Evolutionary conservation across 2,329 filamentous ascomycete species (phyloP), one percentile per base, ranked within the genome.

Genomic region (Fusarium goolgardi): DNA sequence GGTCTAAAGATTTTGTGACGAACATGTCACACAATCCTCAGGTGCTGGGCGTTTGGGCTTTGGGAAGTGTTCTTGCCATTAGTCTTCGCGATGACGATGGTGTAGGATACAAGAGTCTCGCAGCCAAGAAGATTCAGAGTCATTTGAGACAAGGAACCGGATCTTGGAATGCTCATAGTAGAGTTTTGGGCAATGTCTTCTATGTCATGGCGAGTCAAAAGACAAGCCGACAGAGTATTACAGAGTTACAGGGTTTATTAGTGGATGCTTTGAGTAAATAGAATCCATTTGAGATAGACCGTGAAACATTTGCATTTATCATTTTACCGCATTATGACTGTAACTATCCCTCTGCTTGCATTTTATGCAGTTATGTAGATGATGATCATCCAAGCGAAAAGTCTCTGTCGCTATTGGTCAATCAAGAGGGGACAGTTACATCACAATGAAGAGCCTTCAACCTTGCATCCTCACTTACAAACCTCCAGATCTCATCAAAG

Each of bases 41-140:
- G 0, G 87, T 96, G 0, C 82, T 87, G 4, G 87, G 89, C 10
- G 87, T 91, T 0, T 91, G 92, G 80, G 90, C 92, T 0, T 79
- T 96, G 2, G 93, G 93, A 0, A 91, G 87, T 4, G 90, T 96
- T 1, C 81, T 96, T 13, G 90, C 90, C 1, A 88, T 96, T 37
- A 82, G 81, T 27, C 71, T 88, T 55, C 74, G 76, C 6, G 81
- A 82, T 15, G 74, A 77, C 1, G 77, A 78, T 11, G 80, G 79
- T 5, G 68, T 77, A 1, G 83, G 84, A 0, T 86, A 86, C 66
- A 82, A 79, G 59, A 85, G 83, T 64, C 79, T 78, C 15, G 83
- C 81, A 0, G 83, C 85, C 0, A 73, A 75, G n/a, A 77, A 76
- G 1, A 68, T 86, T 0, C 82, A 84, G 45, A 74, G 76, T 3